phyloP scores from a whole-genome alignment of 495 filamentous ascomycete genomes.

The Podospora pseudocomata region DNA sequence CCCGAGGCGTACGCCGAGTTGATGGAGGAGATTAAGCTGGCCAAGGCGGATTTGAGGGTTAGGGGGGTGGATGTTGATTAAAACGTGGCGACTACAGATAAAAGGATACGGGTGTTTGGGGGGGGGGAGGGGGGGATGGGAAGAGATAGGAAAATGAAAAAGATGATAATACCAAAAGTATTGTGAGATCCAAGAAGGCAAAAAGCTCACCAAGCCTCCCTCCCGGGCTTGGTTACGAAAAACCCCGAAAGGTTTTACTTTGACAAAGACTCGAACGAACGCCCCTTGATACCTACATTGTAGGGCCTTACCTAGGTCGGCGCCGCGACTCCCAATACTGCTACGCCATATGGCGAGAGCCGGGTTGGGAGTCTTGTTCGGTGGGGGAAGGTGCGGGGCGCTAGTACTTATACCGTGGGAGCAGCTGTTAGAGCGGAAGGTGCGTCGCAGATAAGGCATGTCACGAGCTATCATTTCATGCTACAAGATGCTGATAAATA shows the following conservation, averaged over 20 bases:
- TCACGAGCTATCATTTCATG: background rate
- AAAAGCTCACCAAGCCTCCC: background rate
- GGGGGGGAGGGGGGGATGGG: too few relatives aligned
- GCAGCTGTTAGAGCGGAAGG: too few relatives aligned
- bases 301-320: background rate
- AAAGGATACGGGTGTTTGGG: too few relatives aligned
- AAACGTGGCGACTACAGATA: background rate
- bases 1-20: constrained; percentile 87
- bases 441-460: background rate
- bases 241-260: background rate
- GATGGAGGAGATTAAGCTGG: constrained; percentile 72
- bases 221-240: background rate
- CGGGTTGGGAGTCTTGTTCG: too few relatives aligned
- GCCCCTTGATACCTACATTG: background rate
- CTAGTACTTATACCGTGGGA: background rate
- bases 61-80: constrained; percentile 73
- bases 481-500: background rate
- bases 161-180: too few relatives aligned
- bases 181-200: background rate
- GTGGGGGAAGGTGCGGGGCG: background rate
- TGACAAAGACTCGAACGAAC: background rate
- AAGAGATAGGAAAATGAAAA: too few relatives aligned
- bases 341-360: background rate
- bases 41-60: constrained; percentile 60
- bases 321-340: background rate